Evolutionary conservation across 2,329 filamentous ascomycete genomes (phyloP), one percentile per base, ranked within the genome.

Genomic region (Ceratocystis smalleyi): DNA sequence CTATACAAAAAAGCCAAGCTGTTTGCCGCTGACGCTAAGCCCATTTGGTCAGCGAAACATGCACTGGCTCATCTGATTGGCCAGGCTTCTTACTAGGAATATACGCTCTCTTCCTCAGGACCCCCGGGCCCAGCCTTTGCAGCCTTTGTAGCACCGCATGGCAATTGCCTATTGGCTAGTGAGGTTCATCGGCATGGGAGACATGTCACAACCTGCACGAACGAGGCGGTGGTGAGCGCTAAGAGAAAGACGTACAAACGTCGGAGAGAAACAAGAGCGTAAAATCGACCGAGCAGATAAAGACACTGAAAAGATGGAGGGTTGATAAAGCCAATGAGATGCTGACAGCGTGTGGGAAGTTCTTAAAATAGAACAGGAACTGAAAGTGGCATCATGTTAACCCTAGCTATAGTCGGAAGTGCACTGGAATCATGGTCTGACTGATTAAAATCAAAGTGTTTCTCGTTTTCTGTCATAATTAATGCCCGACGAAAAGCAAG

Each of bases 1-100:
- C 47, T 24, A 49, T 22, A 19, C n/a, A 19, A 49, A 49, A 12
- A 49, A 4, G 47, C 47, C 6, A 61, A 61, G 35, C 55, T 55
- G 24, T 43, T 65, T 62, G 43, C 64, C 64, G 64, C 64, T 59
- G 40, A 43, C 64, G 64, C 64, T 65, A 65, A 63, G 17, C 64
- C 60, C 43, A 59, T 27, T 65, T 43, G n/a, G 60, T 43, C 32
- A 47, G 30, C n/a, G 62, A 17, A 62, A 22, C 59, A 45, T 19
- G n/a, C 7, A 19, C 7, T 43, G 45, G 22, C 22, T 27, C 10
- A 22, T 10, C 55, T 61, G 59, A 64, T 64, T 64, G 57, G 63
- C 59, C n/a, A 55, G 10, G 19, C 5, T 19, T 10, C 1, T 10
- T 22, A 49, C 12, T 3, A 55, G 27, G 3, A 30, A 5, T 17